phyloP scores from a whole-genome alignment of 2,329 filamentous ascomycete genomes.

The Talaromyces atroroseus region DNA sequence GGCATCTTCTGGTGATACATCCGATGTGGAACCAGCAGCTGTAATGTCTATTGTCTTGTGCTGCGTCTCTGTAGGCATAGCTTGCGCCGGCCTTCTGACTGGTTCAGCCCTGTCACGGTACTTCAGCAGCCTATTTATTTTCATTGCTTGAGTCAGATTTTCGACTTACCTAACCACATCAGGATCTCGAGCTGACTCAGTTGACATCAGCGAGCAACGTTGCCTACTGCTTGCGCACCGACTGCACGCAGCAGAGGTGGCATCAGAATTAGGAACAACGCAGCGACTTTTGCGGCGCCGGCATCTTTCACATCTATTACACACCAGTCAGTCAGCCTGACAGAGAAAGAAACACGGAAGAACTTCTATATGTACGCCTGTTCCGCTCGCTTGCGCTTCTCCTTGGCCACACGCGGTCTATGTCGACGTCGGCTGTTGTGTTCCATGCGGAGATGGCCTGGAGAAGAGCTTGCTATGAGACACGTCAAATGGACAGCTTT shows the following conservation, averaged over 20 bases:
- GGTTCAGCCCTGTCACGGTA: background rate
- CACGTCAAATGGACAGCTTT: background rate
- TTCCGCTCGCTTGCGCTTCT: background rate
- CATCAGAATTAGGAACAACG: background rate
- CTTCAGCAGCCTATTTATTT: background rate
- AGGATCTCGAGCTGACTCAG: background rate
- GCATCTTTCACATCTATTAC: conserved; percentile 1
- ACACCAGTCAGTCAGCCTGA: background rate
- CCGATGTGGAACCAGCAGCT: background rate
- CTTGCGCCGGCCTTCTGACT: background rate
- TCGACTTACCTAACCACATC: background rate
- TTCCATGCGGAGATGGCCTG: background rate
- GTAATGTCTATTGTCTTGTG: background rate
- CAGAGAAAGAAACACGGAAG: background rate
- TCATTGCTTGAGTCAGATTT: background rate
- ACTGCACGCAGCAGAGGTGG: background rate
- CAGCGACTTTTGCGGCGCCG: conserved; percentile 1
- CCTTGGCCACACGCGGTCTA: background rate
- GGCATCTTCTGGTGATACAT: background rate
- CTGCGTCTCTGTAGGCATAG: background rate
- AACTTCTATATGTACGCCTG: background rate
- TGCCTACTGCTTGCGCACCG: background rate
- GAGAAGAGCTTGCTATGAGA: background rate
- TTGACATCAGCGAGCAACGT: background rate
- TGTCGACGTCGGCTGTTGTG: background rate